These are phyloP conservation scores for Kodamaea nitidulidarum DNA, from an alignment of 805 yeast species.

Conservation along the genomic window DNA sequence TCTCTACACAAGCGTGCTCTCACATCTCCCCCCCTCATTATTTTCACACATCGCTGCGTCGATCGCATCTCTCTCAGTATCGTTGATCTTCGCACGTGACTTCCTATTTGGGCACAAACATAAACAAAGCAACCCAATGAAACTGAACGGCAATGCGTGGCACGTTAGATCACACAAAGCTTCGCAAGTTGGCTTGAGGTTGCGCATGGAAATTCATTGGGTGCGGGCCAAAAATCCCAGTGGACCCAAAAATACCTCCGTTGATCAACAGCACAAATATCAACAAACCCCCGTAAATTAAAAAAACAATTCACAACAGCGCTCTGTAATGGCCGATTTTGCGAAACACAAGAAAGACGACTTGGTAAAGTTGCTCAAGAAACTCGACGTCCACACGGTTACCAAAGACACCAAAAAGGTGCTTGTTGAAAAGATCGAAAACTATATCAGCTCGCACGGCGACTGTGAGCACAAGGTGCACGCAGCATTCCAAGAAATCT, in stretches of 20 bases:
- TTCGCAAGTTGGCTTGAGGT: too few relatives aligned
- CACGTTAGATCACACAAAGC: too few relatives aligned
- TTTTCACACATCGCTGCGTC: too few relatives aligned
- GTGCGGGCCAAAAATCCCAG: background rate
- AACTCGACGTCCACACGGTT: constrained; percentile 31
- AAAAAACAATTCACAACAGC: constrained; percentile 1
- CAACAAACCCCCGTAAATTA: constrained; percentile 4
- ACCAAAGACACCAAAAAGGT: constrained; percentile 41
- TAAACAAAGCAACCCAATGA: background rate
- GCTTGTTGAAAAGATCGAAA: constrained; percentile 36
- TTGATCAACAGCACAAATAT: constrained; percentile 2
- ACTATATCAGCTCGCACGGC: constrained; percentile 22
- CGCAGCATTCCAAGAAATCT: constrained; percentile 14
- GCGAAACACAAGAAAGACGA: constrained; percentile 37
- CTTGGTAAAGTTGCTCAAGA: constrained; percentile 30
- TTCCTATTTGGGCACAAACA: constrained; percentile 1
- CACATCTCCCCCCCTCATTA: background rate
- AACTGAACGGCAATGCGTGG: too few relatives aligned
- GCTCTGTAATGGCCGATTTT: constrained; percentile 23
- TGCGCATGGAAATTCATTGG: too few relatives aligned
- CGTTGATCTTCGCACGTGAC: too few relatives aligned
- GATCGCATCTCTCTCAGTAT: too few relatives aligned
- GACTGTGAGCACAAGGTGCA: constrained; percentile 19
- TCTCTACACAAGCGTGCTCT: too few relatives aligned
- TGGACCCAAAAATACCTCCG: background rate